phyloP scores from a whole-genome alignment of 2,329 filamentous ascomycete species.

The Hypoxylon sp. region DNA sequence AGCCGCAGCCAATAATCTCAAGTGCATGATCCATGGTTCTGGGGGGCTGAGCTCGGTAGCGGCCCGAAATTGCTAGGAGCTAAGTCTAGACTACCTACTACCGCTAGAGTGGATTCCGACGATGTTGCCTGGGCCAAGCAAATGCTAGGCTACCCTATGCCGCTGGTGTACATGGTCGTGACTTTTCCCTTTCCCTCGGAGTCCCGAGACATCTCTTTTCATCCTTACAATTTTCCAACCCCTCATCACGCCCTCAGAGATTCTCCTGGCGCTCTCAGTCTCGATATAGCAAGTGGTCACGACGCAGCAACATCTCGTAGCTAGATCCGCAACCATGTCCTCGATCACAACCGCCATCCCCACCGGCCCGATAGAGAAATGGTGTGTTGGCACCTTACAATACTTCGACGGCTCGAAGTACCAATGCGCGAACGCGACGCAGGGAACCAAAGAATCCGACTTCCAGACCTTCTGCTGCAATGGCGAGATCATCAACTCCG shows the following conservation, averaged over 20 bases:
- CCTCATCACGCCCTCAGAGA: background rate
- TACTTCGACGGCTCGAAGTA: constrained; percentile 9
- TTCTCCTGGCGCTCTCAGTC: background rate
- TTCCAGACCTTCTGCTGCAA: constrained; percentile 42
- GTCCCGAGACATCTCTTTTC: background rate
- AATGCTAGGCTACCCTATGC: constrained; percentile 1
- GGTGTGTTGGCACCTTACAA: constrained; percentile 11
- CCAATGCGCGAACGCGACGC: constrained; percentile 27
- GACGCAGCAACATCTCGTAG: constrained; percentile 2
- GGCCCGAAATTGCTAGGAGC: constrained; percentile 28
- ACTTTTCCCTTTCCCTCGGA: background rate
- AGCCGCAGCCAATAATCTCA: constrained; percentile 1
- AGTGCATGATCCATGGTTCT: constrained; percentile 3
- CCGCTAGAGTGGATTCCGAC: constrained; percentile 19
- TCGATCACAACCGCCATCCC: constrained; percentile 37
- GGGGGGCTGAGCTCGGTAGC: constrained; percentile 15
- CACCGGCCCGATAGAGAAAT: constrained; percentile 26
- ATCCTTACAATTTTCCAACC: background rate
- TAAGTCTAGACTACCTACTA: constrained; percentile 12
- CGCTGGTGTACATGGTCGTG: constrained; percentile 11
- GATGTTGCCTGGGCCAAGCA: constrained; percentile 23
- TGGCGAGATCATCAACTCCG: constrained; percentile 30
- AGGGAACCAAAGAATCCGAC: constrained; percentile 20
- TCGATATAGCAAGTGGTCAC: background rate
- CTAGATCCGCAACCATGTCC: constrained; percentile 20